These are phyloP conservation scores for Huntiella moniliformis DNA, from an alignment of 2,329 filamentous ascomycete genomes.

Conservation along the genomic window DNA sequence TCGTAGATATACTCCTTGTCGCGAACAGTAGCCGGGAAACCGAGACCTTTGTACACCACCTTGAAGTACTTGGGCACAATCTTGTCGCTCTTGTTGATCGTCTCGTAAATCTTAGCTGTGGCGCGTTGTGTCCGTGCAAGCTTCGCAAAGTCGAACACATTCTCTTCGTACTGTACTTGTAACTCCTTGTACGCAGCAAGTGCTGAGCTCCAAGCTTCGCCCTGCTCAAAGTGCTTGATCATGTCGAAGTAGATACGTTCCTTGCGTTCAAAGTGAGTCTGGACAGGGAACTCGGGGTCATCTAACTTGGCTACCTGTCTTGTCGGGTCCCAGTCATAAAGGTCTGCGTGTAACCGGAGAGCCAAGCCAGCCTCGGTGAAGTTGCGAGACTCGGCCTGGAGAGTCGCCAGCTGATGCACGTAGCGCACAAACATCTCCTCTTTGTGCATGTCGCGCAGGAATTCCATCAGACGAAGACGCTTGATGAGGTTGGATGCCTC, in stretches of 20 bases:
- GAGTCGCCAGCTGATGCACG: conserved; percentile 70
- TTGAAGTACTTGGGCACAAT: conserved; percentile 74
- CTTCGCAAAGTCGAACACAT: conserved; percentile 79
- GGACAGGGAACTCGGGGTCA: conserved; percentile 63
- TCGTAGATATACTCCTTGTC: conserved; percentile 92
- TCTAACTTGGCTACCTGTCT: conserved; percentile 44
- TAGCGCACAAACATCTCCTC: conserved; percentile 94
- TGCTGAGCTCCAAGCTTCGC: conserved; percentile 83
- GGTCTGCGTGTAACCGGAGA: conserved; percentile 72
- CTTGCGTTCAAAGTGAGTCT: conserved; percentile 81
- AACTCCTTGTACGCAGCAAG: conserved; percentile 79
- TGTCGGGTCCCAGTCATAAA: conserved; percentile 77
- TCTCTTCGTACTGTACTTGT: conserved; percentile 75
- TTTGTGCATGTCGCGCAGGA: conserved; percentile 88
- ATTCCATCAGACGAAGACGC: conserved; percentile 81
- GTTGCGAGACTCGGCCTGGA: conserved; percentile 60
- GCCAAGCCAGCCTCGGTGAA: conserved; percentile 77
- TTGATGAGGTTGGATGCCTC: conserved; percentile 76
- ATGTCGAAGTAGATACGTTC: conserved; percentile 85
- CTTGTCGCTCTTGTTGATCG: conserved; percentile 63
- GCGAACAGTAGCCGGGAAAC: conserved; percentile 61
- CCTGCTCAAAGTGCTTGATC: conserved; percentile 86
- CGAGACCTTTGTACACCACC: conserved; percentile 73
- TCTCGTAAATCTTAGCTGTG: conserved; percentile 84
- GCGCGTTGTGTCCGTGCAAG: conserved; percentile 74